Evolutionary conservation across 306 rosid genomes (phyloP).

Genomic region (Pterocarpus macrocarpus): DNA sequence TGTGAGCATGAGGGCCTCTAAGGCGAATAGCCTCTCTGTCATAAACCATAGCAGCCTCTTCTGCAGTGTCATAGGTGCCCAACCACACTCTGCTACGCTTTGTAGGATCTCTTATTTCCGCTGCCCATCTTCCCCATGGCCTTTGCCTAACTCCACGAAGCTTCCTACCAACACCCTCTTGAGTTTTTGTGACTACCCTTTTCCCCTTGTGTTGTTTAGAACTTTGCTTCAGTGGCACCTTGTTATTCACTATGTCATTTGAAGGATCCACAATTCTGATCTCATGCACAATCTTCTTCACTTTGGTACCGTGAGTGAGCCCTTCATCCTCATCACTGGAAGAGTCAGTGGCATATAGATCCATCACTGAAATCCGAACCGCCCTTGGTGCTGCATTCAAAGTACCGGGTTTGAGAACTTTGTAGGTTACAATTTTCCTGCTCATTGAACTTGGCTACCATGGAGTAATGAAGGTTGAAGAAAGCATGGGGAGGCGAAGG

Average conservation of each 20-base stretch:
- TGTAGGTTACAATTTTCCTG: constrained; percentile 41
- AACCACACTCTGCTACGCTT: constrained; percentile 58
- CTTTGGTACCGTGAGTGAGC: background rate
- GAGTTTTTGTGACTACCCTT: background rate
- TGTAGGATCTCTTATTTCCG: constrained; percentile 66
- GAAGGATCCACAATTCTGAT: constrained; percentile 47
- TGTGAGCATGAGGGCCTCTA: constrained; percentile 64
- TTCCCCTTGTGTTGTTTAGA: background rate
- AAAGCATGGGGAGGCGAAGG: background rate
- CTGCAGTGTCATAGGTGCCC: constrained; percentile 68
- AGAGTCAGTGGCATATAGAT: constrained; percentile 62
- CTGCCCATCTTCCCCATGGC: constrained; percentile 71
- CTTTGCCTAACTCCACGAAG: constrained; percentile 64
- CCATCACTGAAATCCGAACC: constrained; percentile 59
- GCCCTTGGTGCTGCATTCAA: constrained; percentile 26
- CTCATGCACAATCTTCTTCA: constrained; percentile 56
- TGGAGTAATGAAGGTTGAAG: background rate
- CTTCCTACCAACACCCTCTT: constrained; percentile 29
- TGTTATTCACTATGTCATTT: background rate
- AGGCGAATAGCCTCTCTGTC: constrained; percentile 65
- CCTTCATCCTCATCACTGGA: constrained; percentile 40
- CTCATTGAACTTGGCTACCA: constrained; percentile 42
- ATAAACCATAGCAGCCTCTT: constrained; percentile 72
- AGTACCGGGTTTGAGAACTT: constrained; percentile 23
- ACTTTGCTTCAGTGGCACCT: background rate